Conservation (phyloP, 129 eudicot genomes). For the Deinandra increscens region DNA sequence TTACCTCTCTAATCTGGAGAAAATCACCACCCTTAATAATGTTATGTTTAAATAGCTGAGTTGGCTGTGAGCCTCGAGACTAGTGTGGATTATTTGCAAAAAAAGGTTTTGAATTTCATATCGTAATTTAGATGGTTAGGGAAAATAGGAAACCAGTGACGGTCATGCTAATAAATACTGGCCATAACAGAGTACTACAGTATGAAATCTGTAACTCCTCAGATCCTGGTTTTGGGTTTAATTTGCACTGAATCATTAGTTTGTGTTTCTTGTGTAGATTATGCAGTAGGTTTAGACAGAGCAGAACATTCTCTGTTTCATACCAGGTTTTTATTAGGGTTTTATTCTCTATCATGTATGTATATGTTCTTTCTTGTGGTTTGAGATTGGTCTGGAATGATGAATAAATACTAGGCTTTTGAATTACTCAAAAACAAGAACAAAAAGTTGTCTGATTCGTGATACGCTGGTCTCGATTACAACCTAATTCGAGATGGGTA, state of each 20-base stretch:
- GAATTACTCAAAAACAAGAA: too few relatives aligned
- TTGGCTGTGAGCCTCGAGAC: background rate
- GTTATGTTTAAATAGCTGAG: background rate
- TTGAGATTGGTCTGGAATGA: too few relatives aligned
- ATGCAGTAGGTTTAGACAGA: too few relatives aligned
- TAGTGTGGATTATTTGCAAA: background rate
- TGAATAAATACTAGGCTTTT: too few relatives aligned
- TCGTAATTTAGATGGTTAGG: background rate
- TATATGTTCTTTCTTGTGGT: background rate
- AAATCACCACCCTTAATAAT: too few relatives aligned
- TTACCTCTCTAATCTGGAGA: too few relatives aligned
- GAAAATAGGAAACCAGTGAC: background rate
- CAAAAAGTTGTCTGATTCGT: too few relatives aligned
- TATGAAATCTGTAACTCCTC: background rate
- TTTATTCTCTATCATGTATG: background rate
- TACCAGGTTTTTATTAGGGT: background rate
- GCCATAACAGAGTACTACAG: background rate
- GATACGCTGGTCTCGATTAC: too few relatives aligned
- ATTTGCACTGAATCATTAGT: background rate
- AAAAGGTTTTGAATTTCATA: background rate
- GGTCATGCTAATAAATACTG: background rate
- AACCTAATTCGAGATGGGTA: too few relatives aligned
- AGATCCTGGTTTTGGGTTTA: slow-evolving; percentile 1
- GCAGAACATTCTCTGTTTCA: background rate
- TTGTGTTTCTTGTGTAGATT: background rate